Evolutionary conservation across 2,329 filamentous ascomycete species (phyloP).

Genomic region (Alternaria atra): DNA sequence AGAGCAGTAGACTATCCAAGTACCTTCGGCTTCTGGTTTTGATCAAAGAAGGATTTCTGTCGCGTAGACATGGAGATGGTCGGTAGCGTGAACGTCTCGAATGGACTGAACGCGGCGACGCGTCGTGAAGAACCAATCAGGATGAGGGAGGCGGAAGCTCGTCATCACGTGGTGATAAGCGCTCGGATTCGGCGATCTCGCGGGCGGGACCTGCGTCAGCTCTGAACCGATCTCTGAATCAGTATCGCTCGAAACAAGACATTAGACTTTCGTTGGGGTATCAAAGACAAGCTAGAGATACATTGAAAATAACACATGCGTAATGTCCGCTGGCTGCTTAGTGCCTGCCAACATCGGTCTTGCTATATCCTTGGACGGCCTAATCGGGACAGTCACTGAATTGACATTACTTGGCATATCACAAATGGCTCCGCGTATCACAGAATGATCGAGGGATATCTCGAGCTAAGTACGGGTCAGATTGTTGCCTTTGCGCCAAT

Average conservation of each 20-base stretch:
- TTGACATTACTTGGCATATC: conserved; percentile 10
- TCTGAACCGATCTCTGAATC: not conserved
- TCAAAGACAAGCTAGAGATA: too few species aligned
- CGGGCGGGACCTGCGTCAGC: conserved; percentile 8
- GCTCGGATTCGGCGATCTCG: conserved; percentile 7
- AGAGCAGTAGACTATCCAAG: not conserved
- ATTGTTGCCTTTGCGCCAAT: conserved; percentile 20
- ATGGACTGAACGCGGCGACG: conserved; percentile 25
- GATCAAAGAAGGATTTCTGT: conserved; percentile 63
- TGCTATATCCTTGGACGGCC: not conserved
- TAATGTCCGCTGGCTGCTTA: not conserved
- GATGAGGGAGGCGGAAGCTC: conserved; percentile 9
- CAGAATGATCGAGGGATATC: not conserved
- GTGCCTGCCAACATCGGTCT: not conserved
- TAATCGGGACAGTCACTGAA: conserved; percentile 6
- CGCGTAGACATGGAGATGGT: conserved; percentile 54
- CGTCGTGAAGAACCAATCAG: conserved; percentile 20
- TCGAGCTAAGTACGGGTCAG: conserved; percentile 11
- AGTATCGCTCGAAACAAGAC: not conserved
- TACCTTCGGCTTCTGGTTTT: conserved; percentile 56
- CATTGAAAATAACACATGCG: not conserved
- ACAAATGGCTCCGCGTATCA: not conserved
- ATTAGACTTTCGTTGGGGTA: not conserved
- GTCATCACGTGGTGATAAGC: conserved; percentile 20
- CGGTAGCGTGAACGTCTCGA: conserved; percentile 10